Base-by-base conservation (phyloP, 1,284 basidiomycete species). In the Cutaneotrichosporon sp. region DNA sequence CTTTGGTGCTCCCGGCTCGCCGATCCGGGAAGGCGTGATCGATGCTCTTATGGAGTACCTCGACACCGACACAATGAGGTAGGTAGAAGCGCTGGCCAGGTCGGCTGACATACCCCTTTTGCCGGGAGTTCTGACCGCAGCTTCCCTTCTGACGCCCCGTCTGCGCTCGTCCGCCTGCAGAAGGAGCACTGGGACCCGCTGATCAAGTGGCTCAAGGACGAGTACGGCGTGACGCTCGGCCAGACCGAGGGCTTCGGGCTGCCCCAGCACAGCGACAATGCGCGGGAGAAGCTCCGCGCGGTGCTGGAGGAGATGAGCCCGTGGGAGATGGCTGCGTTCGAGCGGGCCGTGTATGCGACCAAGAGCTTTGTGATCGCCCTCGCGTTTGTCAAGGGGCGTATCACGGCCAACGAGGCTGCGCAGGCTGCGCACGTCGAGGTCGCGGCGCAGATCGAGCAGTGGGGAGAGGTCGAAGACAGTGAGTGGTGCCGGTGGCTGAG, bases 401-500 rank as follows among this genome's bases (percentile, higher is more conserved):
- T 96, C 37, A 83, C 81, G 3, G 88, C 86, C 0, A 88, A 98
- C 61, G 79, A 91, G 67, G 94, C 96, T 2, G 83, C 90, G 1
- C 75, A 84, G 48, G 90, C 59, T 0, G 82, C 90, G 5, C 87
- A 90, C 55, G 94, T 96, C 8, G 96, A 99, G 74, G 93, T 98
- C 0, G 81, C 85, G 54, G 91, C 88, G 67, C 96, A 98, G 76
- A 97, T 97, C 58, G 83, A 94, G 72, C 80, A 84, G 46, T 99
- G 96, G 96, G 96, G 96, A 22, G 91, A 96, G 75, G 96, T 99
- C 0, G 96, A 98, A 78, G 96, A 98, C 74, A 89, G 92, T 96
- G 66, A 79, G 91, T 81, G 4, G 12, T 9, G 19, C 20, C 12
- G 32, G 12, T 19, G 20, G 33, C n/a, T 11, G 17, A 3, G 24